These are phyloP conservation scores for Globisporangium yorkense DNA, from an alignment of 352 stramenopile species.

Conservation along the genomic window DNA sequence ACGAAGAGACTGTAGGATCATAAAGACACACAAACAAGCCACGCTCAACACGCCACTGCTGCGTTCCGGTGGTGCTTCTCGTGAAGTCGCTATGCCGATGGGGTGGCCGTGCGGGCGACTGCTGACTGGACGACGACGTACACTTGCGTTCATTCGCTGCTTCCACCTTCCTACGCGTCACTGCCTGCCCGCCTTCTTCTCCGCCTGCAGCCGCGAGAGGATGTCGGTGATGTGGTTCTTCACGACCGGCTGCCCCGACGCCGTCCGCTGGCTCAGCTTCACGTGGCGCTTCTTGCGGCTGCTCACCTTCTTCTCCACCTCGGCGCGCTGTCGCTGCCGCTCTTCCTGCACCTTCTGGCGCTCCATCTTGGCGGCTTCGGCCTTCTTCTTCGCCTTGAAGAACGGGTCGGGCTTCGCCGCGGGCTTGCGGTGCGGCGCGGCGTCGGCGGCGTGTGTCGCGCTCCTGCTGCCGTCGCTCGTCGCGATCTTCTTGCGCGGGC, in stretches of 20 bases:
- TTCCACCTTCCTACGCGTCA: neutral
- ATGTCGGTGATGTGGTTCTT: slow-evolving; percentile 86
- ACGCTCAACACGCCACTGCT: neutral
- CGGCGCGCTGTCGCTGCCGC: slow-evolving; percentile 40
- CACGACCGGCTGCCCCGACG: slow-evolving; percentile 75
- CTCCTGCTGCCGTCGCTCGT: slow-evolving; percentile 15
- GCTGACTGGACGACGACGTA: too few relatives aligned
- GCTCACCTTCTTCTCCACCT: slow-evolving; percentile 69
- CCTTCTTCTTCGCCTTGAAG: slow-evolving; percentile 83
- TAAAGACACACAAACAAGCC: neutral
- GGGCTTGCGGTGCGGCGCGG: slow-evolving; percentile 8
- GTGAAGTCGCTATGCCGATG: too few relatives aligned
- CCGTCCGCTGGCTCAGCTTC: slow-evolving; percentile 76
- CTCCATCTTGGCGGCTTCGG: slow-evolving; percentile 43
- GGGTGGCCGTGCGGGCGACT: too few relatives aligned
- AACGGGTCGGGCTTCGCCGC: slow-evolving; percentile 65
- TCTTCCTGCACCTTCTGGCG: slow-evolving; percentile 34
- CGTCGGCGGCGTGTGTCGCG: slow-evolving; percentile 4
- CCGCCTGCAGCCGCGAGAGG: slow-evolving; percentile 54
- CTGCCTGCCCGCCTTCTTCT: slow-evolving; percentile 23
- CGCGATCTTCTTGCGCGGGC: slow-evolving; percentile 1
- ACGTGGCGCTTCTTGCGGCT: slow-evolving; percentile 85
- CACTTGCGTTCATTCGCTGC: too few relatives aligned
- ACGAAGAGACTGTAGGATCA: slow-evolving; percentile 4
- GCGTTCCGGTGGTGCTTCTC: neutral